Evolutionary conservation across 2,329 filamentous ascomycete species (phyloP).

Genomic region (Calcarisporium arbuscula): DNA sequence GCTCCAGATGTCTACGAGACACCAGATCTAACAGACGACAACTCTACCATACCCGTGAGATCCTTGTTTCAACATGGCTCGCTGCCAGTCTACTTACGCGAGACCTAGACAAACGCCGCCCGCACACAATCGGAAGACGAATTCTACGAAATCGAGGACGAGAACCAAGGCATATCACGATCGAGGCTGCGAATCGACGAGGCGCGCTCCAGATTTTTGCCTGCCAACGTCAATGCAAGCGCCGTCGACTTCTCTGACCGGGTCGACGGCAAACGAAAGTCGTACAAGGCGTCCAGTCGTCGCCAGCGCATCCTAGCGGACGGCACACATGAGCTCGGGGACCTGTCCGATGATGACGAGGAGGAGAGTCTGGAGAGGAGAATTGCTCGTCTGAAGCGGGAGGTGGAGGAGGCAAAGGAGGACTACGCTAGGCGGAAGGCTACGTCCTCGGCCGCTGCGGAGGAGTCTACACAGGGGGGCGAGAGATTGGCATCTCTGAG

Average conservation of each 20-base stretch:
- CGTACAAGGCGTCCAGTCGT: constrained; percentile 70
- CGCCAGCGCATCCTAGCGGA: constrained; percentile 57
- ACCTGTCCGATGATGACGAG: constrained; percentile 69
- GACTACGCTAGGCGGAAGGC: constrained; percentile 52
- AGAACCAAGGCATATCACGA: constrained; percentile 64
- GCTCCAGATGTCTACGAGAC: constrained; percentile 97
- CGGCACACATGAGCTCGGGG: constrained; percentile 61
- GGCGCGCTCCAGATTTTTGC: constrained; percentile 74
- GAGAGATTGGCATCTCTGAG: constrained; percentile 60
- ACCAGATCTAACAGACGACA: constrained; percentile 84
- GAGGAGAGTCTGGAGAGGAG: constrained; percentile 71
- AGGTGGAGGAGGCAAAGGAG: constrained; percentile 68
- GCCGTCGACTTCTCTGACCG: constrained; percentile 87
- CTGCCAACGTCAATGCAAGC: constrained; percentile 66
- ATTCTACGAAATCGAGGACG: constrained; percentile 56
- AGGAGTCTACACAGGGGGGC: constrained; percentile 39
- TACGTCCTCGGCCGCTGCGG: constrained; percentile 29
- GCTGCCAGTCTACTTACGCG: constrained; percentile 15
- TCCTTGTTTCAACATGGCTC: neutral
- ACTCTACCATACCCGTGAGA: constrained; percentile 73
- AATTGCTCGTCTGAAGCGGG: constrained; percentile 74
- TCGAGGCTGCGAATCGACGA: constrained; percentile 69
- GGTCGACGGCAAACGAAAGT: constrained; percentile 73
- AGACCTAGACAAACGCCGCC: constrained; percentile 44
- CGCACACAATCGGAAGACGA: constrained; percentile 56